These are phyloP conservation scores for Colletotrichum sp. DNA, from an alignment of 2,329 filamentous ascomycete species.

Conservation along the genomic window DNA sequence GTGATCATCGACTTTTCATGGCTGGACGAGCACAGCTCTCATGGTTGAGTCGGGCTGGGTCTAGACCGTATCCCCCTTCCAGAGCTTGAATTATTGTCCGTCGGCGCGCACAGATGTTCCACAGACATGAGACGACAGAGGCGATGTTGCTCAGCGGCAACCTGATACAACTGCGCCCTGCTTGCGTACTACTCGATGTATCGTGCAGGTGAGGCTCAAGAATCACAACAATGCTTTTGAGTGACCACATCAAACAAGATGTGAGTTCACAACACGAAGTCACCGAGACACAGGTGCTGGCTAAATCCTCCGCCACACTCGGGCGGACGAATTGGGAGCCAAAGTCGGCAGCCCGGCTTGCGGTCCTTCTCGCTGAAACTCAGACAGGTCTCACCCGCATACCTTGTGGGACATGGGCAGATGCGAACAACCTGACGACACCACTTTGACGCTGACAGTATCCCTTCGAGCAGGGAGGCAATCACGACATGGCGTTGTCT, in stretches of 20 bases:
- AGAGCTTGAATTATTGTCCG: neutral
- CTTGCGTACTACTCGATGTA: neutral
- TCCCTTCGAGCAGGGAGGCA: neutral
- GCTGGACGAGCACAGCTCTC: neutral
- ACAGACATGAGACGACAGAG: neutral
- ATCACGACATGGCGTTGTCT: neutral
- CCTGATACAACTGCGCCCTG: neutral
- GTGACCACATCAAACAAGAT: neutral
- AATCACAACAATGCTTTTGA: neutral
- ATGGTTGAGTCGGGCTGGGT: neutral
- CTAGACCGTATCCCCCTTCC: neutral
- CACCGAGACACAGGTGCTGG: neutral
- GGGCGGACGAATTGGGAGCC: neutral
- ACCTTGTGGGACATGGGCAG: neutral
- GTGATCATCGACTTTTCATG: neutral
- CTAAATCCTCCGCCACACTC: neutral
- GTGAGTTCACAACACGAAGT: neutral
- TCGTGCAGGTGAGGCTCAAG: neutral
- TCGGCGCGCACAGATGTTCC: neutral
- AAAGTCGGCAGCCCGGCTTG: neutral
- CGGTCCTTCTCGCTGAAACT: neutral
- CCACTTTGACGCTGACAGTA: neutral
- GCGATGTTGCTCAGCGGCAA: constrained; percentile 2
- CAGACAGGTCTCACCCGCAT: constrained; percentile 4
- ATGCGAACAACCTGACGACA: neutral